Evolutionary conservation across 805 yeast genomes (phyloP).

Genomic region (Saccharomycopsis fibuligera): DNA sequence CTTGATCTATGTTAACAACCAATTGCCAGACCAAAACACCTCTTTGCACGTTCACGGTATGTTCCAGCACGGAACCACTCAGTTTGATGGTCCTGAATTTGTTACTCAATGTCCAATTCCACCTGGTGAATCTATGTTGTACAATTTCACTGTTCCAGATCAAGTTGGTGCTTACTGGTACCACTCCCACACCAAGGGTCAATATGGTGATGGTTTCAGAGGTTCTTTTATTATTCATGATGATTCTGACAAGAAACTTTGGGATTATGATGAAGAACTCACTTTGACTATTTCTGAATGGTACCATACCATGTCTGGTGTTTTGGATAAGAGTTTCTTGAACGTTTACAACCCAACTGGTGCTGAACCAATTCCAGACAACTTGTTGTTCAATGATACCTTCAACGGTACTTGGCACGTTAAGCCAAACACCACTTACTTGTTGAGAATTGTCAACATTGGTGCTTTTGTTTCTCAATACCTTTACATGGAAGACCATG

Average conservation of each 20-base stretch:
- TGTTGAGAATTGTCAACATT: constrained; percentile 70
- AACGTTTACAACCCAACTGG: constrained; percentile 87
- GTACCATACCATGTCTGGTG: constrained; percentile 63
- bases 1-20: constrained; percentile 66
- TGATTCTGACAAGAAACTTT: constrained; percentile 41
- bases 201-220: constrained; percentile 91
- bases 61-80: constrained; percentile 61
- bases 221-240: constrained; percentile 73
- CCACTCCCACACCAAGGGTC: constrained; percentile 88
- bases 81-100: constrained; percentile 89
- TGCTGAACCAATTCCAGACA: constrained; percentile 94
- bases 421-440: constrained; percentile 78
- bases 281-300: constrained; percentile 71
- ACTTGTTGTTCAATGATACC: constrained; percentile 74
- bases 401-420: constrained; percentile 71
- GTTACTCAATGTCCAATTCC: constrained; percentile 88
- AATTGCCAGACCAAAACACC: constrained; percentile 60
- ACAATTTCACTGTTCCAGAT: constrained; percentile 77
- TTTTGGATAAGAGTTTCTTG: constrained; percentile 50
- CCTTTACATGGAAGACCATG: constrained; percentile 83
- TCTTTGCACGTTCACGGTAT: constrained; percentile 92
- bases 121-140: constrained; percentile 66
- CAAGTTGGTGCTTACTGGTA: constrained; percentile 96
- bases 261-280: constrained; percentile 75
- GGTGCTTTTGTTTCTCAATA: constrained; percentile 93